phyloP scores from a whole-genome alignment of 2,329 filamentous ascomycete species.

The Pestalotiopsis sp. region DNA sequence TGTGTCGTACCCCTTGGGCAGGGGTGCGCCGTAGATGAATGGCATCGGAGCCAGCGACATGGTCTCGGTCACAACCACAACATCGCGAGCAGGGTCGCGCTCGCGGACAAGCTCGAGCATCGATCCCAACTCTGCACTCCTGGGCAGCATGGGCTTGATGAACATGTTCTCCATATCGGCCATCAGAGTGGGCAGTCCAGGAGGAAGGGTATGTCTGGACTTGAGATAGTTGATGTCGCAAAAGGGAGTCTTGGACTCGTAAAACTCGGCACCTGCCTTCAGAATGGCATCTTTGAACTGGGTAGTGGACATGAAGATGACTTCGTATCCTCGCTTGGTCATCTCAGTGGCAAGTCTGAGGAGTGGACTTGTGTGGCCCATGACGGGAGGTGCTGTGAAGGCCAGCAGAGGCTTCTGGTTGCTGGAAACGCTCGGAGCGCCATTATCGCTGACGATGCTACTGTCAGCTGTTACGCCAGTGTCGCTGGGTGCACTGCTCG shows the following conservation, averaged over 20 bases:
- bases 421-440: not conserved
- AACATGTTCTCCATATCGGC: constrained; percentile 32
- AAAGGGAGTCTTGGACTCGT: constrained; percentile 17
- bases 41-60: constrained; percentile 33
- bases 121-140: not conserved
- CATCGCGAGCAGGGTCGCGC: constrained; percentile 29
- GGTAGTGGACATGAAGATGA: constrained; percentile 21
- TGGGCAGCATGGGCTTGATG: constrained; percentile 17
- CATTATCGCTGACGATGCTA: not conserved
- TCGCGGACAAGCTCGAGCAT: constrained; percentile 25
- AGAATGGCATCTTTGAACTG: constrained; percentile 22
- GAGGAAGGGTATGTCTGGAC: constrained; percentile 8
- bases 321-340: constrained; percentile 17
- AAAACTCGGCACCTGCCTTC: constrained; percentile 27
- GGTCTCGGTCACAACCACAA: constrained; percentile 36
- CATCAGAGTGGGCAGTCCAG: constrained; percentile 18
- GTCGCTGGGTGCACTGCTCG: not conserved
- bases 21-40: constrained; percentile 25
- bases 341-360: constrained; percentile 32
- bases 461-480: not conserved
- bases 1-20: constrained; percentile 27
- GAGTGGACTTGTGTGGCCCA: constrained; percentile 25
- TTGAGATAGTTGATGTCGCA: constrained; percentile 4
- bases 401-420: constrained; percentile 19
- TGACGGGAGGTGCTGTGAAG: constrained; percentile 20